Evolutionary conservation across 345 rosid genomes (phyloP), one percentile per base, ranked within the genome.

Genomic region (Carallia brachiata): DNA sequence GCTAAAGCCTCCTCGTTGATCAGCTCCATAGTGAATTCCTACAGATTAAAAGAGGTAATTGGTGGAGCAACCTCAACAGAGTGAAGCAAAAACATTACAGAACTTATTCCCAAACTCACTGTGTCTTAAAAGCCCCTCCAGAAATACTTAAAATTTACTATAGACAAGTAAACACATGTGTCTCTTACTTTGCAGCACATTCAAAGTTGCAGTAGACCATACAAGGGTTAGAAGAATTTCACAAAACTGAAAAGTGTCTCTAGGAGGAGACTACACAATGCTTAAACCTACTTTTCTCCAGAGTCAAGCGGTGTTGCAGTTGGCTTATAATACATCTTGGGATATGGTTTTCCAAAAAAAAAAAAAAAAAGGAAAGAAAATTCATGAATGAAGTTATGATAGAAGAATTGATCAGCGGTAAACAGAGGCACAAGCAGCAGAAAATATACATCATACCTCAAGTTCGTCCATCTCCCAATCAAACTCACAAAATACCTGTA

Each of bases 401-500:
- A 72, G 36, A 37, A 66, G 23, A 61, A 19, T 17, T 5, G 47
- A 39, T 61, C 57, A 39, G 62, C 1, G 59, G 58, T 27, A 54
- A 48, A 39, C 57, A 17, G 57, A 47, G 48, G 69, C 18, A 23
- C 9, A 60, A 58, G 57, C 58, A 27, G 15, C 56, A 69, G 16
- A 62, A 73, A 65, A 70, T 65, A 34, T 19, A 76, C 65, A 69
- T 44, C 75, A 67, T 79, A 96, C 99, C 88, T 96, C 89, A 73
- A 89, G 79, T 62, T 90, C 93, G 59, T 96, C 99, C 31, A 89
- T 23, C 66, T 85, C 93, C 99, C 99, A 96, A 82, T 96, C 99
- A 75, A 88, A 96, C 69, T 90, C 97, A 68, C 98, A 88, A 15
- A 96, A 80, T 74, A 92, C 85, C 99, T 96, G 90, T 85, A 89